These are phyloP conservation scores for Naganishia sp. DNA, from an alignment of 1,284 basidiomycete species.

Conservation along the genomic window DNA sequence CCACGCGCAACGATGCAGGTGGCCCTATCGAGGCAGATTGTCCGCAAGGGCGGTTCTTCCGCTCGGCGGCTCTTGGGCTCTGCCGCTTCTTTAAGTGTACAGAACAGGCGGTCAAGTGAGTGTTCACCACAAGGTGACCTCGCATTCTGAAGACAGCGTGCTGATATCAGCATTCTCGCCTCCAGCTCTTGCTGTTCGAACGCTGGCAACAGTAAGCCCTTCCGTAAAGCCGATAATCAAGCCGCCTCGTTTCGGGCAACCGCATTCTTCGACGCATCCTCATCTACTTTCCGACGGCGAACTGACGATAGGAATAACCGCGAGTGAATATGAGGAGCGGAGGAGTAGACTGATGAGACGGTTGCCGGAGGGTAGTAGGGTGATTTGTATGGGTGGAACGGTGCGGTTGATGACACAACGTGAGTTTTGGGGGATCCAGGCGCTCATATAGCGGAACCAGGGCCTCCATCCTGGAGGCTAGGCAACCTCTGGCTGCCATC, in stretches of 20 bases:
- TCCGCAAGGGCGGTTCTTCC: no score
- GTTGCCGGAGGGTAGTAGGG: slow-evolving; percentile 74
- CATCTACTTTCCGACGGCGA: slow-evolving; percentile 71
- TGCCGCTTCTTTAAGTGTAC: no score
- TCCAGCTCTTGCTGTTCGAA: no score
- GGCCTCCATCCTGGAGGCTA: no score
- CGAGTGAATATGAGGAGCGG: slow-evolving; percentile 78
- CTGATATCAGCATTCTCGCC: no score
- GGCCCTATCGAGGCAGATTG: background rate
- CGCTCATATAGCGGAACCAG: no score
- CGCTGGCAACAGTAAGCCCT: no score
- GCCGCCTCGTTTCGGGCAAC: slow-evolving; percentile 74
- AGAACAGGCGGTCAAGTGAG: no score
- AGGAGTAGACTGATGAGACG: slow-evolving; percentile 71
- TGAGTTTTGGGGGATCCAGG: slow-evolving; percentile 55
- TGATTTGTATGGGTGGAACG: slow-evolving; percentile 76
- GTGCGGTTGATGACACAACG: slow-evolving; percentile 85
- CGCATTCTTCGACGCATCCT: slow-evolving; percentile 72
- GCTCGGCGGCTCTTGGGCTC: no score
- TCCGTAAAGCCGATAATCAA: slow-evolving; percentile 50
- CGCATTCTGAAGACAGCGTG: no score
- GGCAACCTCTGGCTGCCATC: slow-evolving; percentile 1
- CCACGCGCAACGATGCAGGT: background rate
- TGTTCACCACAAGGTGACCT: no score
- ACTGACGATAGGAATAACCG: slow-evolving; percentile 80